phyloP scores from a whole-genome alignment of 768 basidiomycete species.

The Suillus bovinus region DNA sequence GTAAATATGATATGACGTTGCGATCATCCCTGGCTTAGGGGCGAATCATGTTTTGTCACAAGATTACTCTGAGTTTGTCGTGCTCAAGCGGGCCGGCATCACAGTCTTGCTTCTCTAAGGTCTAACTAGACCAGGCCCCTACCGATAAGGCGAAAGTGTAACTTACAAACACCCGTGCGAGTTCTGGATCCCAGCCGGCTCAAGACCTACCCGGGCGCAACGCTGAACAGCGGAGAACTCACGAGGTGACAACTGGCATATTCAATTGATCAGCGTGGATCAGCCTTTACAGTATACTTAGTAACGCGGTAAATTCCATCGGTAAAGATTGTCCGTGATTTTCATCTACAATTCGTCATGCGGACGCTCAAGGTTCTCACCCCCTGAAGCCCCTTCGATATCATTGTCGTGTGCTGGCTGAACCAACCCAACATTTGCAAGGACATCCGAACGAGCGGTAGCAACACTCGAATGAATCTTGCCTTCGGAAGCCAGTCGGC shows the following conservation, averaged over 20 bases:
- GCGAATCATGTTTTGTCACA: not conserved
- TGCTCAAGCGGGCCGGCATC: not conserved
- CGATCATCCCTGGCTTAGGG: not conserved
- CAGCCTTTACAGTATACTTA: not conserved
- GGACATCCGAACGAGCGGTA: constrained; percentile 66
- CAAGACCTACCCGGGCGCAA: not conserved
- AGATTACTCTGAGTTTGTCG: not conserved
- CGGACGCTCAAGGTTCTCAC: not conserved
- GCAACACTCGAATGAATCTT: constrained; percentile 67
- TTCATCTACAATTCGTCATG: constrained; percentile 4
- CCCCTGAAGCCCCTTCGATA: not conserved
- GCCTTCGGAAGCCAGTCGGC: constrained; percentile 68
- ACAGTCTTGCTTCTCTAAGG: not conserved
- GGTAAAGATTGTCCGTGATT: not conserved
- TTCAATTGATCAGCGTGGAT: not conserved
- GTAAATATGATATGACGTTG: not conserved
- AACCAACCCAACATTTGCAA: constrained; percentile 39
- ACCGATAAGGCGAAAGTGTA: not conserved
- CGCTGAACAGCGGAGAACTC: not conserved
- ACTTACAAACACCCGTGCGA: not conserved
- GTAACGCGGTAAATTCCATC: not conserved
- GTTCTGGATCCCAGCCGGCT: constrained; percentile 2
- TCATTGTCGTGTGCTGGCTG: not conserved
- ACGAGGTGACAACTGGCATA: not conserved
- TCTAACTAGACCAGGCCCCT: not conserved